These are phyloP conservation scores for Tagetes patula DNA, from an alignment of 129 eudicot genomes.

Conservation along the genomic window DNA sequence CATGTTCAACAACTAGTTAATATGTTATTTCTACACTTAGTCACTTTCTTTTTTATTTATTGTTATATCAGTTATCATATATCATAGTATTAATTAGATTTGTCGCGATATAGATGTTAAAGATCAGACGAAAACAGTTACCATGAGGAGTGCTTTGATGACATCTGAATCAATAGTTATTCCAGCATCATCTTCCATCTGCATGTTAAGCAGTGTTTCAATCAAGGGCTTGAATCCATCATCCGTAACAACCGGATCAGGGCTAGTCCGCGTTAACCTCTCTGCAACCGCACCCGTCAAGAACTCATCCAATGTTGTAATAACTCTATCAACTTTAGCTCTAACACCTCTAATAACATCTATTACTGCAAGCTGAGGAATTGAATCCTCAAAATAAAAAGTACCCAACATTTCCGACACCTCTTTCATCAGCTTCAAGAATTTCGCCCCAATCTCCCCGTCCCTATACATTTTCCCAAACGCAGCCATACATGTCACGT, in stretches of 20 bases:
- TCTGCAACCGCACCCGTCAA: conserved; percentile 43
- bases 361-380: conserved; percentile 48
- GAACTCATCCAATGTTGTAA: conserved; percentile 39
- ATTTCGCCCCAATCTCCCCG: conserved; percentile 31
- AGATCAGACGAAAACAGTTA: conserved; percentile 2
- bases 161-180: conserved; percentile 37
- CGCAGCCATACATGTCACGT: conserved; percentile 40
- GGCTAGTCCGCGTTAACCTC: not conserved
- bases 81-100: too few relatives aligned
- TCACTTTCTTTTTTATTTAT: not conserved
- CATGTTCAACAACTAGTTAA: not conserved
- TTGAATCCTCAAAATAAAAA: conserved; percentile 31
- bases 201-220: conserved; percentile 38
- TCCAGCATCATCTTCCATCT: conserved; percentile 36
- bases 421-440: conserved; percentile 29
- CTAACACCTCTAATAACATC: conserved; percentile 40
- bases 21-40: too few relatives aligned
- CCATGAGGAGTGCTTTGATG: conserved; percentile 57
- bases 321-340: conserved; percentile 33
- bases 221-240: conserved; percentile 31
- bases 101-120: too few relatives aligned
- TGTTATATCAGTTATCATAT: not conserved
- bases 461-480: conserved; percentile 50
- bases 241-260: not conserved
- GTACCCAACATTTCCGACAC: conserved; percentile 28